phyloP scores from a whole-genome alignment of 2,329 filamentous ascomycete genomes.

The Chaetomium globosum region DNA sequence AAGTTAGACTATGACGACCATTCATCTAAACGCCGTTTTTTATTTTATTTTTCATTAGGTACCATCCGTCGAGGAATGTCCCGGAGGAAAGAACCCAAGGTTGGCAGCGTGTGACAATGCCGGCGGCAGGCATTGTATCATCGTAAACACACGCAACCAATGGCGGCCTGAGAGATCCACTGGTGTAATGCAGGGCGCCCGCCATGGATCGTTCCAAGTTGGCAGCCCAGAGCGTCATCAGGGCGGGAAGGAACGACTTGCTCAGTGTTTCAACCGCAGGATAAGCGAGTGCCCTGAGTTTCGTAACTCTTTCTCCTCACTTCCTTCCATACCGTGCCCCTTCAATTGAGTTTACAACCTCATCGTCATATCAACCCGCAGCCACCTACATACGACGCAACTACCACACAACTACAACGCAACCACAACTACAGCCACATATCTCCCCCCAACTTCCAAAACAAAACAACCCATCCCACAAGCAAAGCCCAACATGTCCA shows the following conservation, averaged over 20 bases:
- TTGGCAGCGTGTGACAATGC: not conserved
- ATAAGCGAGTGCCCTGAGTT: not conserved
- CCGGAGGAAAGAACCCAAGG: not conserved
- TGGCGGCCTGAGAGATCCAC: conserved; percentile 8
- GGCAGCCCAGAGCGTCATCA: conserved; percentile 11
- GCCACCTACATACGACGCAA: too few species aligned
- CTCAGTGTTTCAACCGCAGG: not conserved
- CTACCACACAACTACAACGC: not conserved
- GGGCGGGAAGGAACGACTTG: conserved; percentile 1
- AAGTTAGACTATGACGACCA: not conserved
- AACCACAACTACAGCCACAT: not conserved
- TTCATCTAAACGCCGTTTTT: not conserved
- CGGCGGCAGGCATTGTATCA: not conserved
- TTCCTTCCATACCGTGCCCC: not conserved
- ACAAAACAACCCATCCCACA: too few species aligned
- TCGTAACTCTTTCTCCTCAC: not conserved
- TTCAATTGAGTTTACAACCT: not conserved
- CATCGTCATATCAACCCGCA: not conserved
- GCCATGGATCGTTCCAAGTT: conserved; percentile 13
- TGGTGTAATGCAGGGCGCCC: conserved; percentile 3
- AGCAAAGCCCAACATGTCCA: conserved; percentile 21
- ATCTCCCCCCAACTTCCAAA: not conserved
- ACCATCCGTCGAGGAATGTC: not conserved
- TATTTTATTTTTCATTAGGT: not conserved
- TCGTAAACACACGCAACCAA: conserved; percentile 16